Evolutionary conservation across 176 grass and related monocot species (phyloP), one percentile per base, ranked within the genome.

Genomic region (Aegilops tauschii): DNA sequence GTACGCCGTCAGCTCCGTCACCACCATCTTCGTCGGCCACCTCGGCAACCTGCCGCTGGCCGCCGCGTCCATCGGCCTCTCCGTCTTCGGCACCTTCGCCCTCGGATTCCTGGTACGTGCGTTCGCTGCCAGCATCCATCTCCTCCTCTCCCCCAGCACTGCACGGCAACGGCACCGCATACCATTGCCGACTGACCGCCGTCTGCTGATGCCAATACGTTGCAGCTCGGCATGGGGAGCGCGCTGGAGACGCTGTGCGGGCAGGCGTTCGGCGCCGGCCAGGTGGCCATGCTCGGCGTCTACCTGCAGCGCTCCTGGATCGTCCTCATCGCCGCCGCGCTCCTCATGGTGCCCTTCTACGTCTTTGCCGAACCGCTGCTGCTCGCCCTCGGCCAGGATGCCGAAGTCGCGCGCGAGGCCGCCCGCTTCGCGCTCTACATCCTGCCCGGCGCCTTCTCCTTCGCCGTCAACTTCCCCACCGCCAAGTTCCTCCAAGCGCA

Each of bases 161-260:
- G 47, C 47, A 2, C 12, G 9, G 39, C 39, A 40, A 40, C 40
- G 37, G 37, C 37, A 40, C 37, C 39, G 35, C 49, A 47, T 16
- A 14, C 54, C 49, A 0, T 12, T 6, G 37, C 37, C 35, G 30
- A 70, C 65, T 14, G 65, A 34, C 13, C 65, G 23, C 29, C 4
- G 32, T 37, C 49, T 2, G 14, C 14, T 52, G 49, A 6, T 52
- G 14, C 14, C 5, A 17, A 52, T 52, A 52, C 5, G 9, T 28
- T 1, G 71, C 80, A 82, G 66, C 85, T 91, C 23, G 92, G 93
- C 72, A 98, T 98, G 96, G 96, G 91, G 45, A 98, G 93, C 82
- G 92, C 96, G 35, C 73, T 98, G 37, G 93, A 98, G 85, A 98
- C 92, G 34, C 90, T 98, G 3, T 98, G 96, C 75, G 96, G 93